Base-by-base conservation (phyloP, 2,329 filamentous ascomycete genomes). In the Scedosporium dehoogii region DNA sequence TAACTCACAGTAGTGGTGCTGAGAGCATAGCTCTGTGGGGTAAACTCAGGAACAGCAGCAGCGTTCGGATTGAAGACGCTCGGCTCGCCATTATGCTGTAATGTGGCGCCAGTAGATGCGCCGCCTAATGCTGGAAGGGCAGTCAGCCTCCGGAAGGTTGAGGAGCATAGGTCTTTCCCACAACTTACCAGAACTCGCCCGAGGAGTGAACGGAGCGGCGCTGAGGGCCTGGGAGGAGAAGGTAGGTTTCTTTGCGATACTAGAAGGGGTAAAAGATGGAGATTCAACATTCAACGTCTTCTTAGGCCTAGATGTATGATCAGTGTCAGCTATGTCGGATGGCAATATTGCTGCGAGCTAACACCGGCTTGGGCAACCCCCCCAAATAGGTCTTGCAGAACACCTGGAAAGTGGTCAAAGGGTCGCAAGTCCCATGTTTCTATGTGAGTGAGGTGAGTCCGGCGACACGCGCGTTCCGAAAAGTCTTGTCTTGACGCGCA, bases 271-370 rank as follows among this genome's bases (percentile, higher is more conserved):
- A 73, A 99, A 99, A 58, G 93, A 91, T 12, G 94, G 93, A 7
- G 94, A 97, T 70, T 97, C 94, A 70, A 96, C 94, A 74, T 96
- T 99, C 67, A 99, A 81, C 29, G 88, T 81, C 74, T 92, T 94
- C 75, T 91, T 91, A 25, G 78, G 71, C 64, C 79, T 81, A 64
- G 64, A 53, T 48, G 64, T 21, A 62, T 44, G 57, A 16, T 9
- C 42, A 38, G 56, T 46, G 51, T 59, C 18, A 42, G 27, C 38
- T 58, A 38, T 27, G 21, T 21, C 25, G n/a, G 21, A 38, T 58
- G 23, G 16, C 48, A 33, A 33, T 33, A 33, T 33, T 33, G 6
- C 29, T 33, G 29, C 29, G 7, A 33, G 29, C 6, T 33, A 33
- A 33, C 29, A 33, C 29, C 29, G 29, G 29, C 29, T 10, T 33